Evolutionary conservation across 2,329 filamentous ascomycete genomes (phyloP), one percentile per base, ranked within the genome.

Genomic region (Colletotrichum plurivorum): DNA sequence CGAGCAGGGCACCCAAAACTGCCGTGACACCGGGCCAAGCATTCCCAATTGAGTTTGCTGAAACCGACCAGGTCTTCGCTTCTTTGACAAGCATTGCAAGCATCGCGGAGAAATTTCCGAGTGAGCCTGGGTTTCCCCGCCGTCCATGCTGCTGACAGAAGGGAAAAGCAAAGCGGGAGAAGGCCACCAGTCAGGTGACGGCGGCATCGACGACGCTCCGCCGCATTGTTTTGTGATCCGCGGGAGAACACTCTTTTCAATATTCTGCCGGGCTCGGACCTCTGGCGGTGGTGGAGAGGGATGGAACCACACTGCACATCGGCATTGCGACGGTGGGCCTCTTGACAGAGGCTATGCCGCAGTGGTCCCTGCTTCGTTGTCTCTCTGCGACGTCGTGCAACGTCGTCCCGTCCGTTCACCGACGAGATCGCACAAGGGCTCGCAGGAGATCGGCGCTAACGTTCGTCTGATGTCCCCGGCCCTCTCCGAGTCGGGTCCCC

Each of bases 401-500:
- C 59, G 15, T 54, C 36, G 22, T 39, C 49, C 49, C 13, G 49
- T 66, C 31, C 31, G 31, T 10, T 9, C 31, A 36, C 31, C 31
- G 31, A 43, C 48, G 20, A 59, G 65, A 71, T 66, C 66, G 57
- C 63, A n/a, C 52, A 12, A 58, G 31, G 52, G 52, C 39, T 63
- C 53, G 52, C 41, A 36, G 56, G 41, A 54, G 65, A 69, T 71
- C 66, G 66, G 36, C 66, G 45, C 66, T 53, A 61, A 52, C 56
- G 66, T 69, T 71, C 65, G 60, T 69, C 65, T 71, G 66, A 53
- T 66, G 49, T 61, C 20, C 31, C 58, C 58, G 54, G 64, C 48
- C 64, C 46, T 68, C 53, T 54, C 58, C 43, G 63, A 55, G 53
- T 63, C 64, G 49, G 58, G 64, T 31, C 48, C 49, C 68, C 43